Evolutionary conservation across 2,329 filamentous ascomycete genomes (phyloP), one percentile per base, ranked within the genome.

Genomic region (Fusarium robinianum): DNA sequence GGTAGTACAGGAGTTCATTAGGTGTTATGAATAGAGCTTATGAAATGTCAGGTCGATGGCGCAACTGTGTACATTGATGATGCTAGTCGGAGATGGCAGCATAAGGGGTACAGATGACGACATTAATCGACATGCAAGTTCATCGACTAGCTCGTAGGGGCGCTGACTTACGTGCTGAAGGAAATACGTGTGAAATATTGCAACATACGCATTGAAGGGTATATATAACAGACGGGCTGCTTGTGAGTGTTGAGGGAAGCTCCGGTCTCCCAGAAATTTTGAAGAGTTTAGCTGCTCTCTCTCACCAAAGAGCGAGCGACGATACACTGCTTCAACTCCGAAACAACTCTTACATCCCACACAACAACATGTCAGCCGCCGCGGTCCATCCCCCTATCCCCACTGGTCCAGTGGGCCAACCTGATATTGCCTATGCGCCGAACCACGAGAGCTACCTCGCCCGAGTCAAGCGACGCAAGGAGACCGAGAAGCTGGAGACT

Each of bases 341-440:
- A 5, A 4, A 4, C 14, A 23, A 22, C 6, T 21, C 24, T 16
- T 12, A 31, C n/a, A 15, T 15, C 10, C 21, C n/a, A 29, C 12
- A 31, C 7, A 4, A 37, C 4, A 34, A 8, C 9, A 49, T 50
- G 47, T 11, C 41, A 19, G 32, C 46, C 15, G 46, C 42, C 19
- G 41, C 38, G 35, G 30, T 44, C 8, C 31, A 48, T 8, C 16
- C 51, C 10, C 46, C 52, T 3, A 14, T 37, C 5, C 46, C 46
- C 5, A 36, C 29, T 8, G 65, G 66, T 3, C 70, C 69, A 2
- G 66, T 66, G 2, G 72, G 73, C 15, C 79, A 82, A 54, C 80
- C 81, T 1, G 80, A 84, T 51, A 84, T 84, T 42, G 65, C 65
- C 2, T 84, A 84, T 58, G 67, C 72, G 2, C 80, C 81, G 0